Conservation (phyloP, 306 rosid genomes). For the Carpinus fangiana region DNA sequence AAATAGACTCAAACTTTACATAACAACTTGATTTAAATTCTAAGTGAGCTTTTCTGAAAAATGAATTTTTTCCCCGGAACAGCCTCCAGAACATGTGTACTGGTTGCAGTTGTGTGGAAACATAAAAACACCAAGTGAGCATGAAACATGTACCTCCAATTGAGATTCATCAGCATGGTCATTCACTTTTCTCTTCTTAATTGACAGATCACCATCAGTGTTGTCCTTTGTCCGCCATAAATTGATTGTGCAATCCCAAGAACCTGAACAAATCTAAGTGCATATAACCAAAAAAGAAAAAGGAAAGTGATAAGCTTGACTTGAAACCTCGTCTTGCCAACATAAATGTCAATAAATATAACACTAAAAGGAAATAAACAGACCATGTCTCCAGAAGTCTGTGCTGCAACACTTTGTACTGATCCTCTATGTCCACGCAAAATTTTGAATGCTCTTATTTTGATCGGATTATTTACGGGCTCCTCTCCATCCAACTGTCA, state of each 20-base stretch:
- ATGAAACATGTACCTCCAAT: constrained; percentile 57
- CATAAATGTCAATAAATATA: constrained; percentile 9
- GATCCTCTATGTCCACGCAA: constrained; percentile 77
- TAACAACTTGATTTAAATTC: background rate
- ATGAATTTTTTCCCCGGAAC: background rate
- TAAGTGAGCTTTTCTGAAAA: background rate
- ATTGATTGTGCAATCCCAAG: constrained; percentile 90
- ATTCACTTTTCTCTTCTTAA: constrained; percentile 74
- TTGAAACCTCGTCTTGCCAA: constrained; percentile 15
- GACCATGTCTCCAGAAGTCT: constrained; percentile 73
- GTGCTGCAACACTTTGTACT: constrained; percentile 78
- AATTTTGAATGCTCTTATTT: constrained; percentile 68
- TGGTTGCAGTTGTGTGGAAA: background rate
- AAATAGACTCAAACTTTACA: background rate
- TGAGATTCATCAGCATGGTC: constrained; percentile 62
- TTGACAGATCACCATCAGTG: constrained; percentile 58
- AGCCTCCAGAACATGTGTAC: constrained; percentile 1
- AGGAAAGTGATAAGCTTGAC: constrained; percentile 13
- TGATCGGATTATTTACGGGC: constrained; percentile 40
- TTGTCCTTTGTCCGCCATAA: constrained; percentile 68
- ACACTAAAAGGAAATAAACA: constrained; percentile 17
- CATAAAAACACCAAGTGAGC: constrained; percentile 9
- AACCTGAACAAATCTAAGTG: constrained; percentile 84
- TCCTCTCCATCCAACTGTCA: constrained; percentile 62
- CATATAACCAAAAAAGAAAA: constrained; percentile 14